Base-by-base conservation (phyloP, 1,284 basidiomycete genomes). In the Rhodotorula mucilaginosa region DNA sequence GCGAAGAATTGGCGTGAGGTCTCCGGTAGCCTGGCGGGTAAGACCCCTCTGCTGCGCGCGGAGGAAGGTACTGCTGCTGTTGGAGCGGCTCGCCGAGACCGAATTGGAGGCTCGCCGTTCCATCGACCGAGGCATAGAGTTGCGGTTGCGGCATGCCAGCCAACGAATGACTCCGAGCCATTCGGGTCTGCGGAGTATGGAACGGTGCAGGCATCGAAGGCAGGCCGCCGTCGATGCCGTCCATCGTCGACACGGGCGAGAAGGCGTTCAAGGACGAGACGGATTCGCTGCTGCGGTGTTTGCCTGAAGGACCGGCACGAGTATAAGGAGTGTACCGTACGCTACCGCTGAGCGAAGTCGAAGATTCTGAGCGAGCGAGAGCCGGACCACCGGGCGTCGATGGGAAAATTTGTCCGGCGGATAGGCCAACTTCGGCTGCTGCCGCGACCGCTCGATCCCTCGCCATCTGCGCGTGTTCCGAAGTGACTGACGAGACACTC, bases 261-360 rank as follows among this genome's bases (percentile, higher is more conserved):
- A 71, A 61, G 48, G 58, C 68, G 29, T 49, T 39, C 29, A 60
- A 31, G 23, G 70, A 72, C 18, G 74, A 74, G 56, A 72, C 52
- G 8, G 72, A 75, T 52, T 76, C 72, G 70, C 74, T 74, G 70
- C 72, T 76, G 2, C 74, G 70, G 31, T 61, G 64, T 63, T 74
- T 72, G 54, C 44, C 49, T 68, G 63, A 66, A 6, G 65, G 52
- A 13, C 56, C n/a, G 7, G 74, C 63, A 26, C 74, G 72, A 3
- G 57, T 61, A 44, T 76, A 76, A 0, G 74, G 74, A 0, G 72
- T 57, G 69, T 54, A 76, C 26, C 74, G 70, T 0, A 62, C 47
- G n/a, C 58, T 61, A 13, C 64, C 23, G 21, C 26, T 68, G n/a
- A 76, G 68, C 34, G 74, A 76, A 19, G 63, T 57, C 29, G 58